Base-by-base conservation (phyloP, 2,329 filamentous ascomycete genomes). In the Colletotrichum trifolii region DNA sequence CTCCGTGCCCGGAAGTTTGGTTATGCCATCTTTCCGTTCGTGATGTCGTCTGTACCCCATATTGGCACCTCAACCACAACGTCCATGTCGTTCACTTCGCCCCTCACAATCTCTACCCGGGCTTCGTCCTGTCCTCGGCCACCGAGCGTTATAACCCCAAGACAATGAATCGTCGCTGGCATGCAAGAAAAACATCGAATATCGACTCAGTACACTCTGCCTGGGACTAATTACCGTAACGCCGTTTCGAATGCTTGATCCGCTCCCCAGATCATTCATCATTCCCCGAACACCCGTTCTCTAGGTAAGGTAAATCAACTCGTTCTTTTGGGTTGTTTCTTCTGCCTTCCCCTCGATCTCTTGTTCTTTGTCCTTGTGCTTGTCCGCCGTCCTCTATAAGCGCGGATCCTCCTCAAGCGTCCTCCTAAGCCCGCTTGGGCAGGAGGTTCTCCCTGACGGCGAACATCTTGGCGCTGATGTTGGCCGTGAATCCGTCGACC, bases 391-490 rank as follows among this genome's bases (percentile, higher is more conserved):
- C 12, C 43, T 42, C 45, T 46, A 46, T n/a, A 53, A 12, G 52
- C 52, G 42, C 34, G 43, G 15, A 17, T 25, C 25, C 25, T 43
- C 11, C 46, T 50, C 55, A 50, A 36, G 55, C 40, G 42, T 25
- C 25, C 4, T 50, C 54, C 49, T 67, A 63, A 25, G 62, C 65
- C 49, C 76, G 82, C 81, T 88, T 85, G 49, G 87, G 87, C 73
- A 89, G 76, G 71, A 90, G 77, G 77, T 88, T 89, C 70, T 88
- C 87, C 76, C 94, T 90, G 67, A 97, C 93, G 43, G 94, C 94
- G 79, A 99, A 99, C 95, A 99, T 97, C 89, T 99, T 99, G 70
- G 93, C 90, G 68, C 89, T 96, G 71, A 97, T 91, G 69, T 89
- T 91, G 60, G 96, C 94, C 52, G 95, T 95, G 80, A 98, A 98